Conservation (phyloP, 305 asterid species). For the Solanum chacoense region DNA sequence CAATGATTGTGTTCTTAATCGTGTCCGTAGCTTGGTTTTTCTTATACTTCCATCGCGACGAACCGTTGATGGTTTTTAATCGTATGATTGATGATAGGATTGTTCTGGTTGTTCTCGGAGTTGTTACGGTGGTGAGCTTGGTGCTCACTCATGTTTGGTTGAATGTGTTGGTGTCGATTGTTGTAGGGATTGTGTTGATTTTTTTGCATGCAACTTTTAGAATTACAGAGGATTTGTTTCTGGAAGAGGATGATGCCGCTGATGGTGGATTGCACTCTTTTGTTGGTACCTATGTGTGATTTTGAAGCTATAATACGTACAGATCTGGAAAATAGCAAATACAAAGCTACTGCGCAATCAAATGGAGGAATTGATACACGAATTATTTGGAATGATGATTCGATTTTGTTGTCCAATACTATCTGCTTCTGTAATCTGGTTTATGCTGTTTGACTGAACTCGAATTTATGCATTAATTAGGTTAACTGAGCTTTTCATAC, state of each 20-base stretch:
- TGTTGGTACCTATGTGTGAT: constrained; percentile 18
- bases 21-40: constrained; percentile 41
- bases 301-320: not conserved
- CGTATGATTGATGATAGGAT: constrained; percentile 53
- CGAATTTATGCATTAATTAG: not conserved
- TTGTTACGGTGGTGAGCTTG: constrained; percentile 39
- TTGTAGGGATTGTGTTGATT: constrained; percentile 30
- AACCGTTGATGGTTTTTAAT: constrained; percentile 35
- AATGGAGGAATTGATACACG: not conserved
- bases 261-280: constrained; percentile 52
- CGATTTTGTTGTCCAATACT: not conserved
- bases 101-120: constrained; percentile 28
- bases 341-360: not conserved
- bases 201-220: constrained; percentile 50
- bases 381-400: not conserved
- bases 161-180: constrained; percentile 46
- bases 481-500: not conserved
- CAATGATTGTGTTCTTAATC: constrained; percentile 47
- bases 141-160: constrained; percentile 50
- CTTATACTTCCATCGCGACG: constrained; percentile 53
- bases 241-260: constrained; percentile 52
- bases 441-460: not conserved
- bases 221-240: constrained; percentile 53
- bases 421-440: not conserved
- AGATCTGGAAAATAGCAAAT: not conserved